Base-by-base conservation (phyloP, 805 yeast genomes). In the Yarrowia sp. region DNA sequence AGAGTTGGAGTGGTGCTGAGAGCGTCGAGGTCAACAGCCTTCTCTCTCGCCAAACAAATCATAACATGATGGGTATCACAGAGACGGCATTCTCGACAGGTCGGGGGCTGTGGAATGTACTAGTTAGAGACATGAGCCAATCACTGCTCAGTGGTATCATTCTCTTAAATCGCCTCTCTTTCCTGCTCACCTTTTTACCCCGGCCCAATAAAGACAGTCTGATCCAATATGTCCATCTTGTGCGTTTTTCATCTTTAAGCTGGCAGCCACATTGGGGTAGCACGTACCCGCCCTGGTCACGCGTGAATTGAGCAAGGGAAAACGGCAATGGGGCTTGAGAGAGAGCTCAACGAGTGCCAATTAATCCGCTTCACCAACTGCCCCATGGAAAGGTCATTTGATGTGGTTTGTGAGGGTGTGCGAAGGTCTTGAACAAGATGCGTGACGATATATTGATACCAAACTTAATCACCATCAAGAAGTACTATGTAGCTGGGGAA, bases 241-340 rank as follows among this genome's bases (percentile, higher is more conserved):
- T 51, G 43, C 58, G 58, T 51, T 51, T 51, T 51, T 22, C 43
- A 10, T 51, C 58, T 51, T 51, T 51, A 38, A 31, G n/a, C n/a
- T 14, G 15, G 2, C 13, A 4, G 35, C 55, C 28, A 33, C 31
- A 14, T 32, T 33, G 55, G 39, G 39, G 5, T 11, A 33, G n/a
- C 3, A 10, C 8, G 48, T 2, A 22, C 28, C 28, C 28, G 28
- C 28, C 28, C 48, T 44, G 28, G 48, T 32, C 48, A 14, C 43
- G 11, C 31, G 14, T 31, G 11, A 11, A 13, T 42, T 8, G n/a
- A 31, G 45, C 3, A 42, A n/a, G 28, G 28, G 28, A 22, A 22
- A 22, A 22, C 28, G 28, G 28, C 28, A 22, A 22, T 22, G 28
- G 28, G 28, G 28, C 28, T 22, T 22, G 28, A 22, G 28, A 22